Evolutionary conservation across 169 alveolate species (phyloP).

Genomic region (Cryptosporidium sp.): DNA sequence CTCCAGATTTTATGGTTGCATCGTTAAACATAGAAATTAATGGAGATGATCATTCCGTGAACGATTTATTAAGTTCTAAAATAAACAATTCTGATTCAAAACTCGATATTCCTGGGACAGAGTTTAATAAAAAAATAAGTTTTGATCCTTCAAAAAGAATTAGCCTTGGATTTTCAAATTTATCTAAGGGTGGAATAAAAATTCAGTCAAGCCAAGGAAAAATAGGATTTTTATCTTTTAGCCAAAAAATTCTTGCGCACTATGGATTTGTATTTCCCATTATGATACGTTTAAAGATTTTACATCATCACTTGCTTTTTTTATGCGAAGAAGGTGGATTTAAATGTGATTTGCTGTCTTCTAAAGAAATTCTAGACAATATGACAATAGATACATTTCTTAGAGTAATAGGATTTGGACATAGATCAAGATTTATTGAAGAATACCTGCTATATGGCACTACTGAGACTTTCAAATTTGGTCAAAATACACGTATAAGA

Average conservation of each 20-base stretch:
- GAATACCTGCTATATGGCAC: constrained; percentile 47
- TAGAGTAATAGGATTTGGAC: constrained; percentile 69
- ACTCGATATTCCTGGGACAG: constrained; percentile 36
- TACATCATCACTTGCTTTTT: constrained; percentile 26
- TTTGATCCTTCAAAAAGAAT: constrained; percentile 70
- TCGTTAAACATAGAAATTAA: constrained; percentile 63
- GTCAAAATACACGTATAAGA: constrained; percentile 17
- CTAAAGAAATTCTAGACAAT: constrained; percentile 54
- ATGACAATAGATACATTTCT: constrained; percentile 52
- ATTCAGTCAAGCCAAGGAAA: constrained; percentile 13
- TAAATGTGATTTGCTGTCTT: constrained; percentile 10
- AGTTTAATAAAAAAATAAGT: background rate
- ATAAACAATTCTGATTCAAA: constrained; percentile 1
- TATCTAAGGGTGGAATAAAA: constrained; percentile 21
- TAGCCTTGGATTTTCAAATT: constrained; percentile 49
- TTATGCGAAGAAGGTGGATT: background rate
- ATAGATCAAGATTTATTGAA: constrained; percentile 60
- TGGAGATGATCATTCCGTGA: background rate
- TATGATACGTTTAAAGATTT: constrained; percentile 59
- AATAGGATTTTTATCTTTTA: constrained; percentile 38
- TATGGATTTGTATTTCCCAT: constrained; percentile 70
- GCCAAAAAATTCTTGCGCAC: constrained; percentile 71
- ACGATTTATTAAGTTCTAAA: background rate
- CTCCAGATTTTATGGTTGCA: constrained; percentile 56
- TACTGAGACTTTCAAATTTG: background rate